Base-by-base conservation (phyloP, 345 rosid species). In the Mallotus nudiflorus region DNA sequence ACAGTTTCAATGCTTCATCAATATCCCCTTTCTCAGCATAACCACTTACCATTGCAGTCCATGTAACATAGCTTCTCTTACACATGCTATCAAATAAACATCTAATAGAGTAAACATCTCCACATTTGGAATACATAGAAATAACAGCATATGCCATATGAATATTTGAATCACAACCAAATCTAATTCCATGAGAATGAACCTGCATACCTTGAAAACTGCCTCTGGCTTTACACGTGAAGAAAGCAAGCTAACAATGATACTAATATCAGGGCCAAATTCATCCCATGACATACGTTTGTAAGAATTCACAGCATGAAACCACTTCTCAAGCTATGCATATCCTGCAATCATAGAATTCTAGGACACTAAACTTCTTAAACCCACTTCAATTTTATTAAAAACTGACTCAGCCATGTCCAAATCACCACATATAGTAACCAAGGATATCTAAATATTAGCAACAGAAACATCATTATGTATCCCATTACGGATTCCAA, bases 1-100 rank as follows among this genome's bases (percentile, higher is more conserved):
- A 88, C 62, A 90, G 77, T 50, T 58, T 63, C 80, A 84, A 76
- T 0, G 87, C 96, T 69, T 78, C 87, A 74, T 78, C 86, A 77
- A 87, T 66, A 64, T 88, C 73, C 40, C 92, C 92, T 68, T 82
- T 85, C 74, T 81, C 82, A 3, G 88, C 89, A 82, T 85, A 87
- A 54, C 93, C 98, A 53, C 85, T 80, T 62, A 93, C 86, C 84
- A 93, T 86, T 11, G 87, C 93, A 74, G 88, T 89, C 98, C 98
- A 93, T 9, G 98, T 83, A 78, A 90, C 91, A 75, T 79, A 62
- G 71, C 88, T 80, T 77, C 80, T 80, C 44, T 52, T 31, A 39
- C 66, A 22, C 86, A 85, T 79, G 55, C 57, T 27, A 72, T 90
- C 88, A 66, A 90, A 88, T 49, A 90, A 73, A 58, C 68, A 58